Percentiles rank a stretch among this genome's conserved stretches.
Evolutionary conservation across 2,329 filamentous ascomycete species (phyloP).

Genomic region (Xylaria digitata): DNA sequence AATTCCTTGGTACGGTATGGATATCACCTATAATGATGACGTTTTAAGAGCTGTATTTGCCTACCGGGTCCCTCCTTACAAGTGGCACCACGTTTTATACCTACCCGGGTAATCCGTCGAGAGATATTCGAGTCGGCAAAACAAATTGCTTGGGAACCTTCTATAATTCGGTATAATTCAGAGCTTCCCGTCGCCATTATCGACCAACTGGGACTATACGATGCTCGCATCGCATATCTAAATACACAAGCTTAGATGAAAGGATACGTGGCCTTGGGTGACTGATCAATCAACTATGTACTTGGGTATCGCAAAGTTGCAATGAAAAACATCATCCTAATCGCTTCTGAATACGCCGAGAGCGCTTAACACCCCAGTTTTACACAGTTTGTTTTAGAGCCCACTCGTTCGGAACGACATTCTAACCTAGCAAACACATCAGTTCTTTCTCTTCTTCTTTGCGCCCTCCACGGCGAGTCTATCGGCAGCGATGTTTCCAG

Average conservation of each 20-base stretch:
- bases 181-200: neutral
- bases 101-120: no score
- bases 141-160: neutral
- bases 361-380: conserved; percentile 1
- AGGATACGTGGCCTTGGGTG: neutral
- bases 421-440: conserved; percentile 1
- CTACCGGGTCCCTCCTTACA: no score
- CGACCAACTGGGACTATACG: neutral
- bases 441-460: conserved; percentile 34
- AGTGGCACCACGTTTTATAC: no score
- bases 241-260: neutral
- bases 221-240: conserved; percentile 2
- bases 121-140: neutral
- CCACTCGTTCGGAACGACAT: conserved; percentile 1
- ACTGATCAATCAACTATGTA: conserved; percentile 19
- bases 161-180: neutral
- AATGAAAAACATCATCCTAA: conserved; percentile 6
- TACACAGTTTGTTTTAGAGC: neutral
- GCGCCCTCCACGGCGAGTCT: conserved; percentile 77
- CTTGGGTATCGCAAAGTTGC: conserved; percentile 23
- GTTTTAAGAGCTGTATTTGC: no score
- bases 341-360: conserved; percentile 1
- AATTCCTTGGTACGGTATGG: neutral
- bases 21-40: no score
- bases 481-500: conserved; percentile 86